A percentile compares a stretch with the other conserved stretches of the same genome.
Conservation (phyloP, 192 early-diverging fungal genomes). For the Linnemannia elongata region DNA sequence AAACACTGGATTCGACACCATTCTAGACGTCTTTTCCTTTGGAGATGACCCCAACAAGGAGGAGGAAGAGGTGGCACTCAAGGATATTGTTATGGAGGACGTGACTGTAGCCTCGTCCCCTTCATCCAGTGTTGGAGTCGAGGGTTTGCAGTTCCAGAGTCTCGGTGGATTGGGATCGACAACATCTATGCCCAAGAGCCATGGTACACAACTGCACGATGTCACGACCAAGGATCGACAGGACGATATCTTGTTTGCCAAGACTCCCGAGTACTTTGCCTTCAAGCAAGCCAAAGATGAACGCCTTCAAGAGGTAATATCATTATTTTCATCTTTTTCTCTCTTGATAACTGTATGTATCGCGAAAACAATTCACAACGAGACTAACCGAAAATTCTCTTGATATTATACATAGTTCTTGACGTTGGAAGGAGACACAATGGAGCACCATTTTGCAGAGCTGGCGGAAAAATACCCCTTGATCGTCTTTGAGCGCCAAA, state of each 20-base stretch:
- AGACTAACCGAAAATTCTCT: too few relatives aligned
- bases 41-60: constrained; percentile 63
- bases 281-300: constrained; percentile 36
- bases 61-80: constrained; percentile 24
- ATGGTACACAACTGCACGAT: constrained; percentile 19
- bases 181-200: constrained; percentile 6
- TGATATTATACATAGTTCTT: constrained; percentile 40
- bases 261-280: constrained; percentile 34
- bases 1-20: constrained; percentile 59
- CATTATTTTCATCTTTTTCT: constrained; percentile 26
- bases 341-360: too few relatives aligned
- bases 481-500: constrained; percentile 63
- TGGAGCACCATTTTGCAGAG: constrained; percentile 60
- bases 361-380: too few relatives aligned
- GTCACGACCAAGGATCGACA: constrained; percentile 55
- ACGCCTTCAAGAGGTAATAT: constrained; percentile 41
- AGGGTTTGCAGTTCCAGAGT: constrained; percentile 59
- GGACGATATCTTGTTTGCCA: constrained; percentile 53
- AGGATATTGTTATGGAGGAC: constrained; percentile 40
- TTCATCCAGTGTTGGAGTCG: constrained; percentile 40
- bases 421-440: constrained; percentile 33
- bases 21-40: constrained; percentile 67
- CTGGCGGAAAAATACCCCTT: constrained; percentile 60
- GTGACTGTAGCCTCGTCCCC: background rate
- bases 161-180: constrained; percentile 27